phyloP scores from a whole-genome alignment of 371 early-diverging fungal genomes.

The Mucor piriformis region DNA sequence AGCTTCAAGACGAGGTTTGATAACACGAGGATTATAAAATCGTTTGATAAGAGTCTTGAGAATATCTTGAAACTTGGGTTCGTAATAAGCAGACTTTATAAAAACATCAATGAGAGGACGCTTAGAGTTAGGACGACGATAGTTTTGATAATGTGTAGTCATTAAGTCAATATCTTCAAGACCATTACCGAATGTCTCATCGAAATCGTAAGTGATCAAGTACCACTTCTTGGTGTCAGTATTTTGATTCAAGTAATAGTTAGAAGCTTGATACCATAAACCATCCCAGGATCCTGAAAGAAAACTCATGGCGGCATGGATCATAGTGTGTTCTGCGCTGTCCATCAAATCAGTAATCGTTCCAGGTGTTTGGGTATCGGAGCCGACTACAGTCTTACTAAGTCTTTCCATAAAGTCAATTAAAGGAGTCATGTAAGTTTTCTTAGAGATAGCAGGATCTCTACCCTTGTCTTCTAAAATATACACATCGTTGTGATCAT shows the following conservation, averaged over 20 bases:
- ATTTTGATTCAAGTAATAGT: conserved; percentile 53
- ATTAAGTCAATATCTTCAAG: conserved; percentile 29
- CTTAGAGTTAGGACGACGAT: conserved; percentile 28
- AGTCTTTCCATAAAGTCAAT: conserved; percentile 32
- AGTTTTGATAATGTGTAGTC: conserved; percentile 40
- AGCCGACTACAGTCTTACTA: conserved; percentile 13
- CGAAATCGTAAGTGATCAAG: conserved; percentile 56
- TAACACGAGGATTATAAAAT: conserved; percentile 50
- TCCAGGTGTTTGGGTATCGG: conserved; percentile 29
- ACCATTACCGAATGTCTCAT: conserved; percentile 56
- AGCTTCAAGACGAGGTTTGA: conserved; percentile 49
- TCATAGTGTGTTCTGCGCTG: conserved; percentile 42
- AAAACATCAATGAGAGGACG: conserved; percentile 43
- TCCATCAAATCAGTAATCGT: conserved; percentile 39
- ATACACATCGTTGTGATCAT: conserved; percentile 37
- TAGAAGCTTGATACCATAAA: conserved; percentile 46
- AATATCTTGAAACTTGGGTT: conserved; percentile 42
- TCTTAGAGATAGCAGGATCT: conserved; percentile 18
- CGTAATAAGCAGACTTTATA: conserved; percentile 45
- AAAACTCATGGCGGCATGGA: conserved; percentile 50
- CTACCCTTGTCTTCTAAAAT: conserved; percentile 35
- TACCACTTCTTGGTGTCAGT: conserved; percentile 47
- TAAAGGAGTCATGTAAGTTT: conserved; percentile 25
- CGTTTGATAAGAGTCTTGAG: conserved; percentile 47
- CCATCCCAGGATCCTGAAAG: conserved; percentile 58